These are phyloP conservation scores for Hamamelis virginiana DNA, from an alignment of 164 flowering plant genomes.

Conservation along the genomic window DNA sequence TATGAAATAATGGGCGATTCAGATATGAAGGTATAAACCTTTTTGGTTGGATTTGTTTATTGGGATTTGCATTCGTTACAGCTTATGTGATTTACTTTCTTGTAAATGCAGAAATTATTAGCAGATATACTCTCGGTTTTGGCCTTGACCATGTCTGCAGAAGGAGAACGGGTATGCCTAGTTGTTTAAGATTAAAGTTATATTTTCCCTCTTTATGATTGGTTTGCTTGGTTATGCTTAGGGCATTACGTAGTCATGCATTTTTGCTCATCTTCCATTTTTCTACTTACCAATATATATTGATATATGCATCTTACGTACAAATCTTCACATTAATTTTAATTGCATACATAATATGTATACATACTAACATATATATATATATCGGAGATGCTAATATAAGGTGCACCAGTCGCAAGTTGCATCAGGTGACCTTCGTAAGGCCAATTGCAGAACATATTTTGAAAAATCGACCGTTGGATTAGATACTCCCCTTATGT, in stretches of 20 bases:
- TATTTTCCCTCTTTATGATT: background rate
- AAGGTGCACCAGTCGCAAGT: too few species aligned
- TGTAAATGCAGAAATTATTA: conserved; percentile 65
- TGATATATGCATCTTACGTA: background rate
- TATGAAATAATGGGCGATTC: conserved; percentile 78
- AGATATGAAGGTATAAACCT: conserved; percentile 59
- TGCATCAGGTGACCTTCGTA: too few species aligned
- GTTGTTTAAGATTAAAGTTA: background rate
- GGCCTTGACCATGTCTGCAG: conserved; percentile 97
- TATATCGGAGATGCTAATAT: too few species aligned
- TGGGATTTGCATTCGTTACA: background rate
- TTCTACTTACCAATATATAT: background rate
- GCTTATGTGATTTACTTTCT: conserved; percentile 1
- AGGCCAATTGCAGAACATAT: too few species aligned
- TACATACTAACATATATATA: too few species aligned
- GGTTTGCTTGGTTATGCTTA: background rate
- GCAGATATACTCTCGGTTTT: conserved; percentile 96
- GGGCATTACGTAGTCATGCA: background rate
- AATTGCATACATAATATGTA: too few species aligned
- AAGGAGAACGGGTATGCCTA: conserved; percentile 83
- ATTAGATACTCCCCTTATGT: too few species aligned
- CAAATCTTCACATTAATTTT: background rate
- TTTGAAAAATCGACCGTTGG: too few species aligned
- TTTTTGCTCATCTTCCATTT: background rate
- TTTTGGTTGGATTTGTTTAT: background rate